These are phyloP conservation scores for Moesziomyces sp. DNA, from an alignment of 1,284 basidiomycete species.

Conservation along the genomic window DNA sequence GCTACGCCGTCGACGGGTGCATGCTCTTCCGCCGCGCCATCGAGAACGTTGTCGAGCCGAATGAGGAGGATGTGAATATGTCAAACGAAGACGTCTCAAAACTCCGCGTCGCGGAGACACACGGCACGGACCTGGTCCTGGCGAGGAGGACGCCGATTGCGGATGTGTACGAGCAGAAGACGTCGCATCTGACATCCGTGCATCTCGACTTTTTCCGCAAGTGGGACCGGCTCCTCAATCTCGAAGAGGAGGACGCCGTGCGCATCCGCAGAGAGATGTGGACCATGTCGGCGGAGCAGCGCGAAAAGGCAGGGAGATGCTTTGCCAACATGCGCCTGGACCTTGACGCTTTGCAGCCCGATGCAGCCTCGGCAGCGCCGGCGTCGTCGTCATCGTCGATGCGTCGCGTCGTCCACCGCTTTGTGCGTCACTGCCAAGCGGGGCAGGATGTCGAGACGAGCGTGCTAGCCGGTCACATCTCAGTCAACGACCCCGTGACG, in stretches of 20 bases:
- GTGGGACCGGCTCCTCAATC: conserved; percentile 87
- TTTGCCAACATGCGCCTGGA: conserved; percentile 67
- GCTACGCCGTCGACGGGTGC: conserved; percentile 85
- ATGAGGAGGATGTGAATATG: not conserved
- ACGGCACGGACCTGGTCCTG: conserved; percentile 11
- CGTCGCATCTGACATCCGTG: conserved; percentile 77
- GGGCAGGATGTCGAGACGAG: conserved; percentile 53
- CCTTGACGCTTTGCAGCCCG: not conserved
- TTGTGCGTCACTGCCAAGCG: conserved; percentile 70
- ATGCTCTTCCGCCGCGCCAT: conserved; percentile 87
- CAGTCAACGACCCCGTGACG: conserved; percentile 81
- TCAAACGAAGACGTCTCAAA: conserved; percentile 8
- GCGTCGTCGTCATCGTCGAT: conserved; percentile 22
- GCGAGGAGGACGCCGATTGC: conserved; percentile 74
- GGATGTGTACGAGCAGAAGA: conserved; percentile 81
- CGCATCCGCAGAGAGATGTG: conserved; percentile 90
- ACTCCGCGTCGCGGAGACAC: conserved; percentile 1
- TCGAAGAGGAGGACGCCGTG: conserved; percentile 88
- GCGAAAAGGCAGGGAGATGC: conserved; percentile 74
- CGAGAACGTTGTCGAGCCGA: conserved; percentile 49
- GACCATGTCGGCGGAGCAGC: conserved; percentile 84
- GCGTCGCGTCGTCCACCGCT: conserved; percentile 75
- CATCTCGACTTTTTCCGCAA: conserved; percentile 85
- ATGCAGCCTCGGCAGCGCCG: not conserved
- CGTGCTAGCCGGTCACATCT: conserved; percentile 82